Evolutionary conservation across 176 grass and related monocot species (phyloP).

Genomic region (Triticum aestivum): IWGSC_CS_RefSeq_v2.1 NC_057796.1:342890565-342891064

Average conservation of each 20-base stretch:
- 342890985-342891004: neutral
- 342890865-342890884: slow-evolving; percentile 6
- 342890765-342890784: slow-evolving; percentile 92
- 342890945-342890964: slow-evolving; percentile 5
- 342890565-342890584: slow-evolving; percentile 94
- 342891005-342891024: neutral
- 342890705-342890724: neutral
- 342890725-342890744: slow-evolving; percentile 2
- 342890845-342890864: slow-evolving; percentile 17
- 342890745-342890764: slow-evolving; percentile 95
- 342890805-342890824: slow-evolving; percentile 79
- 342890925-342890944: neutral
- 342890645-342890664: slow-evolving; percentile 86
- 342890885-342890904: neutral
- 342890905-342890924: slow-evolving; percentile 5
- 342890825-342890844: slow-evolving; percentile 20
- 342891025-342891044: slow-evolving; percentile 23
- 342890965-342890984: slow-evolving; percentile 8
- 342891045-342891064: neutral
- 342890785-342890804: slow-evolving; percentile 98
- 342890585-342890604: slow-evolving; percentile 99
- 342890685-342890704: slow-evolving; percentile 19
- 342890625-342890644: slow-evolving; percentile 98
- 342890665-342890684: slow-evolving; percentile 31
- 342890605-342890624: slow-evolving; percentile 97